Percentiles rank a stretch among this genome's conserved stretches.
These are phyloP conservation scores for Silene vulgaris DNA, from an alignment of 179 eudicot species.

Conservation along the genomic window DNA sequence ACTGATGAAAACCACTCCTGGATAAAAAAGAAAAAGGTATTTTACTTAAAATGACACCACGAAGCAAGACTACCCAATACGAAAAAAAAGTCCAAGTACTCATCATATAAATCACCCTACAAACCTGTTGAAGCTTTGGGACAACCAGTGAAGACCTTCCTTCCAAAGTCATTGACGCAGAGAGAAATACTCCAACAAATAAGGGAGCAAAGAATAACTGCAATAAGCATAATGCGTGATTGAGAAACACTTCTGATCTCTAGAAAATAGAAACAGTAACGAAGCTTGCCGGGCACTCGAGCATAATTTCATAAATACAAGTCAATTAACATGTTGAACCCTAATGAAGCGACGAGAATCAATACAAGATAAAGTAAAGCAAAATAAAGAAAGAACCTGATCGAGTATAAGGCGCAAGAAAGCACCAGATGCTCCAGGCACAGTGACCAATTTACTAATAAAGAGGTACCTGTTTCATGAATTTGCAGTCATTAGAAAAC, in stretches of 20 bases:
- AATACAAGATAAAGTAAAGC: background rate
- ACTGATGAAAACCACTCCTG: conserved; percentile 90
- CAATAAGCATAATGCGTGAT: conserved; percentile 22
- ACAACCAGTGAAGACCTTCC: conserved; percentile 69
- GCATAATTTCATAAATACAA: background rate
- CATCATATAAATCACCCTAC: conserved; percentile 10
- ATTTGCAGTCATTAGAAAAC: conserved; percentile 18
- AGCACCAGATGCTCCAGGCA: conserved; percentile 77
- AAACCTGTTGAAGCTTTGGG: conserved; percentile 86
- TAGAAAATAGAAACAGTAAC: background rate
- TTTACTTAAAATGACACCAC: conserved; percentile 6
- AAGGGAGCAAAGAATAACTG: conserved; percentile 80
- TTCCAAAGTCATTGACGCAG: conserved; percentile 65
- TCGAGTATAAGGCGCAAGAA: conserved; percentile 74
- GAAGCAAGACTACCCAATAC: background rate
- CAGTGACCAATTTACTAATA: conserved; percentile 66
- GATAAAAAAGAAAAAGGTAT: background rate
- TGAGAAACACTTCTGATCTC: conserved; percentile 8
- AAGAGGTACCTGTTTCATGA: conserved; percentile 59
- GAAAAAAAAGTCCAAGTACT: background rate
- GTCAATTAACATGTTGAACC: background rate
- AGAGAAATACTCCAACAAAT: conserved; percentile 68
- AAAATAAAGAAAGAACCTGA: conserved; percentile 47
- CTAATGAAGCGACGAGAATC: conserved; percentile 7
- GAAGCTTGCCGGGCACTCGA: background rate